Evolutionary conservation across 495 filamentous ascomycete genomes (phyloP), one percentile per base, ranked within the genome.

Genomic region (Penicillium flavigenum): DNA sequence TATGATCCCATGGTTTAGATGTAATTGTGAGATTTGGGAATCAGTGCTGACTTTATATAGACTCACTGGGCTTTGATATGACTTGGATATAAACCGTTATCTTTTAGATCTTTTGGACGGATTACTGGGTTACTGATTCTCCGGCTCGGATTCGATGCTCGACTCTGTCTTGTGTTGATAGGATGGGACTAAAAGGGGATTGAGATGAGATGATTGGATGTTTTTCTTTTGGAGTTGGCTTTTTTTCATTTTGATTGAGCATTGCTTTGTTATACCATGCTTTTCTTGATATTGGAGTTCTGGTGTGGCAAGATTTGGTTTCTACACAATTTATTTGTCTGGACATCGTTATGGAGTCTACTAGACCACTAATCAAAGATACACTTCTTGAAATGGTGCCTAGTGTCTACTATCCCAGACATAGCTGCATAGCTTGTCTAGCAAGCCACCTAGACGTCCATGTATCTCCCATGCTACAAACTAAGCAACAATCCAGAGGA

Each of bases 61-160:
- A 39, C 54, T 64, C 19, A 56, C 29, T 24, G 62, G 62, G 34
- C 54, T 27, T 12, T 31, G 24, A 7, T 44, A n/a, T 26, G 49
- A n/a, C 16, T 26, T 26, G 4, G 24, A 26, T 26, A 26, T 26
- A 26, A 6, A 5, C 24, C 0, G 24, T 26, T 2, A 26, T 45
- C 34, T 10, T 53, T 26, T n/a, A n/a, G 34, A 38, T n/a, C n/a
- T n/a, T n/a, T n/a, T n/a, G n/a, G n/a, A n/a, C n/a, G 12, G 34
- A 12, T 12, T 34, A 34, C 31, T 32, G 10, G 7, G 31, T 12
- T 16, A 16, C 14, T 38, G 12, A 14, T n/a, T 39, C 0, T n/a
- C 36, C 3, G 2, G 36, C 17, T 39, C 36, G 1, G 16, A n/a
- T 7, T 39, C n/a, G 7, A 17, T 39, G 8, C 36, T 38, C 8